phyloP scores from a whole-genome alignment of 306 rosid genomes.

The Argentina anserina region DNA sequence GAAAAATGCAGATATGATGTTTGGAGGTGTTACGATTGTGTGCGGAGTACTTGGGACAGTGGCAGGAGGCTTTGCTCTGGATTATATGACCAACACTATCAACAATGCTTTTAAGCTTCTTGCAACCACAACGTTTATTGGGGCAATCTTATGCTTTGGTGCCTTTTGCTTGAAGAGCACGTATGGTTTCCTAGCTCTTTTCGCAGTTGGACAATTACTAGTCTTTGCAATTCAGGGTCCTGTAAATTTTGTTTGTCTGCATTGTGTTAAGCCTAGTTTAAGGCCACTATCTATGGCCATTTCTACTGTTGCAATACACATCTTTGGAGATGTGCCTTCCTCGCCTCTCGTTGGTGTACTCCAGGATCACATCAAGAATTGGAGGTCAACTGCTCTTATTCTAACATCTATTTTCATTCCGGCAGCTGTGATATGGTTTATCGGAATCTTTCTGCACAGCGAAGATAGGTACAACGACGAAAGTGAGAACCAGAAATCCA shows the following conservation, averaged over 20 bases:
- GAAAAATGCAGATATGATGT: slow-evolving; percentile 80
- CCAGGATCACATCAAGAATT: slow-evolving; percentile 62
- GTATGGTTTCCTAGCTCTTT: slow-evolving; percentile 66
- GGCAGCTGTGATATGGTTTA: slow-evolving; percentile 69
- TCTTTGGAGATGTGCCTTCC: slow-evolving; percentile 88
- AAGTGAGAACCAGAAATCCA: slow-evolving; percentile 19
- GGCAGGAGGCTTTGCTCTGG: slow-evolving; percentile 66
- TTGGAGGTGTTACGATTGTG: slow-evolving; percentile 75
- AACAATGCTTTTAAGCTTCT: slow-evolving; percentile 91
- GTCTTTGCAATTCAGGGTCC: slow-evolving; percentile 86
- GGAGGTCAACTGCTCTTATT: slow-evolving; percentile 65
- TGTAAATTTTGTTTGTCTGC: slow-evolving; percentile 61
- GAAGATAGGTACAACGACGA: slow-evolving; percentile 61
- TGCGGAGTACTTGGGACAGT: slow-evolving; percentile 74
- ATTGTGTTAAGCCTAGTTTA: slow-evolving; percentile 70
- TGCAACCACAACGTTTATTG: slow-evolving; percentile 53
- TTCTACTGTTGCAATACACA: slow-evolving; percentile 68
- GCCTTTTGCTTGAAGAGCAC: slow-evolving; percentile 68
- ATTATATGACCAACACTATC: slow-evolving; percentile 53
- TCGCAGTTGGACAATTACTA: slow-evolving; percentile 65
- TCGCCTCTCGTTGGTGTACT: slow-evolving; percentile 85
- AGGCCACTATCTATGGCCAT: slow-evolving; percentile 88
- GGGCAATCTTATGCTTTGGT: slow-evolving; percentile 59
- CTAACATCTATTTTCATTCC: slow-evolving; percentile 63
- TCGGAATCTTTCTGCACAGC: slow-evolving; percentile 62